Conservation (phyloP, 1,284 basidiomycete genomes). For the Leccinum ponderosum region DNA sequence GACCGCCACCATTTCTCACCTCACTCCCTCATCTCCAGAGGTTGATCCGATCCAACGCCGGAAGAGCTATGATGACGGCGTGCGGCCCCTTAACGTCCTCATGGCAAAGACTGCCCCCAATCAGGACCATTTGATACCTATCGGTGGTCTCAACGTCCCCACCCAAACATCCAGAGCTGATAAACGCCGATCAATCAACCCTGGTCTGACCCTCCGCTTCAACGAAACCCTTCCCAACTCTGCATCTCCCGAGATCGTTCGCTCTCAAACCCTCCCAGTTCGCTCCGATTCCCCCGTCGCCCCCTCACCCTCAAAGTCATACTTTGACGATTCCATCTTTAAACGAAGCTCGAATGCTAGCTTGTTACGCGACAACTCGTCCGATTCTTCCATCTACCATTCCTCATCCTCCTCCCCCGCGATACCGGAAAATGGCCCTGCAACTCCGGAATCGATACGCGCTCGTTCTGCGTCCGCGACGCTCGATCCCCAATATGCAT, state of each 20-base stretch:
- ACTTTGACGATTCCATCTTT: conserved; percentile 19
- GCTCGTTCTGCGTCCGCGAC: conserved; percentile 23
- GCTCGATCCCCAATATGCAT: conserved; percentile 15
- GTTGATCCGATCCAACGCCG: conserved; percentile 38
- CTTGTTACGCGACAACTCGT: conserved; percentile 28
- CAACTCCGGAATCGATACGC: conserved; percentile 21
- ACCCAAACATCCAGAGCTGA: conserved; percentile 34
- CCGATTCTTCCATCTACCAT: conserved; percentile 32
- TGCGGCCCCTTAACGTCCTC: conserved; percentile 51
- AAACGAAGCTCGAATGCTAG: conserved; percentile 23
- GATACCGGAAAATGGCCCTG: conserved; percentile 20
- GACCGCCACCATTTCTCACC: conserved; percentile 10
- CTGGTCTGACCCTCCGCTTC: conserved; percentile 35
- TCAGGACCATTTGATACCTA: conserved; percentile 10
- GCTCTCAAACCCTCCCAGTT: conserved; percentile 33
- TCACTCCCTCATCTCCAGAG: conserved; percentile 20
- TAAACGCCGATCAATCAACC: conserved; percentile 46
- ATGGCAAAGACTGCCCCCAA: conserved; percentile 31
- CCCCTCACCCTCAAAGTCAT: conserved; percentile 16
- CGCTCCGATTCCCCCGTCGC: conserved; percentile 21
- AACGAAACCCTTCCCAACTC: conserved; percentile 33
- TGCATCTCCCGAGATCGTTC: conserved; percentile 38
- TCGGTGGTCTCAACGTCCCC: conserved; percentile 25
- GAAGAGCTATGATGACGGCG: conserved; percentile 61
- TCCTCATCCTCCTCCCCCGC: conserved; percentile 33